phyloP scores from a whole-genome alignment of 805 yeast genomes.

The Ogataea dorogensis region DNA sequence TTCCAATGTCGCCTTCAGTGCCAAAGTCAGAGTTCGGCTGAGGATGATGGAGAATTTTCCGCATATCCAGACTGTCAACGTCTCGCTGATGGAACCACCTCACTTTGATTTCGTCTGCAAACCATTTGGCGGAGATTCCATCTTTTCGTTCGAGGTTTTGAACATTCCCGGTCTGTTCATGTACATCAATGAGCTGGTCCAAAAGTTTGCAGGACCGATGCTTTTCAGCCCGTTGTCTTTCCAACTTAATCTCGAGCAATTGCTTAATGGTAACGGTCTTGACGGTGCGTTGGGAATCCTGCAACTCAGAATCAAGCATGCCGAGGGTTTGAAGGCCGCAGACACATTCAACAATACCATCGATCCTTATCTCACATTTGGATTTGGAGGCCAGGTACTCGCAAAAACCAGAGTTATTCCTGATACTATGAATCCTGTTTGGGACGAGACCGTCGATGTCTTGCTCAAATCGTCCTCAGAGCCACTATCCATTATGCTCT shows the following conservation, averaged over 20 bases:
- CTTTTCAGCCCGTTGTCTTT: conserved; percentile 86
- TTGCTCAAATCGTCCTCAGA: conserved; percentile 76
- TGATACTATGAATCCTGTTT: conserved; percentile 70
- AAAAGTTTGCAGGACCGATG: conserved; percentile 86
- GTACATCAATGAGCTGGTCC: conserved; percentile 79
- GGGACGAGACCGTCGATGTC: conserved; percentile 77
- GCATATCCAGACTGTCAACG: conserved; percentile 86
- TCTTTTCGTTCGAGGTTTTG: conserved; percentile 85
- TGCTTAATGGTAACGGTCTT: conserved; percentile 76
- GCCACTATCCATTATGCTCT: conserved; percentile 68
- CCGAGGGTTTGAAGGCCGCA: conserved; percentile 66
- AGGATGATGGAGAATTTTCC: conserved; percentile 91
- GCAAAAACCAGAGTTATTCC: conserved; percentile 68
- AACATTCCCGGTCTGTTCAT: conserved; percentile 84
- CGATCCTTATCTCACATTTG: conserved; percentile 85
- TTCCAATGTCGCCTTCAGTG: conserved; percentile 74
- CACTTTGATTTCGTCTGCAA: conserved; percentile 79
- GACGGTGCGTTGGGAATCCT: conserved; percentile 86
- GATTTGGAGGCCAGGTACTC: conserved; percentile 54
- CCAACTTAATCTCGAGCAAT: conserved; percentile 88
- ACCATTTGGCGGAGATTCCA: conserved; percentile 71
- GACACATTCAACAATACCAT: conserved; percentile 72
- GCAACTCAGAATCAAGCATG: conserved; percentile 64
- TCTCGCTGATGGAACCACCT: conserved; percentile 84
- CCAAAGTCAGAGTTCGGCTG: conserved; percentile 73